A percentile compares a stretch with the other conserved stretches of the same genome.
These are phyloP conservation scores for Fusarium algeriense DNA, from an alignment of 2,329 filamentous ascomycete genomes.

Conservation along the genomic window DNA sequence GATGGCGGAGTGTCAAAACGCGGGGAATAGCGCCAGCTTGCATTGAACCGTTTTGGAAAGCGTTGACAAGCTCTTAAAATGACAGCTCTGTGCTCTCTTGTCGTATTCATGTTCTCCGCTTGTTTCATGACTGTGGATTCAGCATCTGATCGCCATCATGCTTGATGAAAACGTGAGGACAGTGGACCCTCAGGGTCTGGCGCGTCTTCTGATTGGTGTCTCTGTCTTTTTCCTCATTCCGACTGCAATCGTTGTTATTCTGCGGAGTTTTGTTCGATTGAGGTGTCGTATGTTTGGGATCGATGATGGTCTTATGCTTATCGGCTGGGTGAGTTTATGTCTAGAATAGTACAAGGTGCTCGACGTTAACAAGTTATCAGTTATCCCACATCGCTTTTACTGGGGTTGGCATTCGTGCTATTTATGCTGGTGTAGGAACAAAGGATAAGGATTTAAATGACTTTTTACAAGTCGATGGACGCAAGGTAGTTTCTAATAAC, in stretches of 20 bases:
- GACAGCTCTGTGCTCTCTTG: neutral
- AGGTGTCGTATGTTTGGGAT: constrained; percentile 19
- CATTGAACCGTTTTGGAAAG: neutral
- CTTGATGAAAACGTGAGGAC: constrained; percentile 7
- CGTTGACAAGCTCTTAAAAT: neutral
- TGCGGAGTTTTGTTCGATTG: constrained; percentile 10
- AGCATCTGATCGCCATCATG: constrained; percentile 7
- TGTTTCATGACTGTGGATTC: neutral
- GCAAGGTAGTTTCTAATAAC: constrained; percentile 3
- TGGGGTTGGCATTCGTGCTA: neutral
- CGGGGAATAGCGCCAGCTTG: neutral
- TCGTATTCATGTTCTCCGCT: neutral
- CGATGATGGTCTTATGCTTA: constrained; percentile 33
- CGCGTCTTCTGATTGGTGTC: constrained; percentile 1
- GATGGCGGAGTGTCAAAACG: neutral
- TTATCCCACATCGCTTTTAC: constrained; percentile 21
- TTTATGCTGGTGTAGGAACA: constrained; percentile 20
- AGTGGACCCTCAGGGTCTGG: constrained; percentile 21
- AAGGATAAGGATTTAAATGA: constrained; percentile 18
- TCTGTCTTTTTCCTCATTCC: constrained; percentile 14
- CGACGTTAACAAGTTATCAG: neutral
- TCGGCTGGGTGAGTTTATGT: constrained; percentile 26
- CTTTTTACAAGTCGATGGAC: constrained; percentile 7
- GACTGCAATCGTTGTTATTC: neutral
- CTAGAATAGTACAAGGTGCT: neutral